phyloP scores from a whole-genome alignment of 2,329 filamentous ascomycete species.

The Alternaria gaisen region DNA sequence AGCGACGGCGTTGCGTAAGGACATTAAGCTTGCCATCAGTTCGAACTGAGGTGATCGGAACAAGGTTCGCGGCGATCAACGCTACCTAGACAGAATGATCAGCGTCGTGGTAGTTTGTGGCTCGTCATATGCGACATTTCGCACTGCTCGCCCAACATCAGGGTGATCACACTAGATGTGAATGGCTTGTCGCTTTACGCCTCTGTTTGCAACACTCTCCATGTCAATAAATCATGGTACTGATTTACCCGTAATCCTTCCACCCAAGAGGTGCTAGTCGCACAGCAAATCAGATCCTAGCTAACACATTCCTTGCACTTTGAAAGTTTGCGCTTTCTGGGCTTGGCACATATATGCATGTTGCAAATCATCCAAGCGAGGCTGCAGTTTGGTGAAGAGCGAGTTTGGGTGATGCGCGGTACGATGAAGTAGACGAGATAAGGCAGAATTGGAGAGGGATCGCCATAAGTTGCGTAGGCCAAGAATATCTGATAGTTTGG shows the following conservation, averaged over 20 bases:
- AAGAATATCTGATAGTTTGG: not conserved
- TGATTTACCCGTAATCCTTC: not conserved
- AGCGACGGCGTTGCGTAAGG: not conserved
- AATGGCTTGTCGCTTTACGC: not conserved
- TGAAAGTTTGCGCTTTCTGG: not conserved
- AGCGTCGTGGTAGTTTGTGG: not conserved
- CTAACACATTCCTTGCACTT: not conserved
- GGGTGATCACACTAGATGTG: not conserved
- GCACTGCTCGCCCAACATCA: not conserved
- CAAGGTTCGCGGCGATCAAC: slow-evolving; percentile 1
- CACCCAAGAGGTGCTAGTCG: not conserved
- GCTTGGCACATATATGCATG: not conserved
- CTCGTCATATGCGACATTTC: not conserved
- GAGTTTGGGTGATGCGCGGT: not conserved
- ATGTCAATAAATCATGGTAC: not conserved
- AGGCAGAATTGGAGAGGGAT: not conserved
- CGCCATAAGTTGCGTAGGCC: not conserved
- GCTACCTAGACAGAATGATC: not conserved
- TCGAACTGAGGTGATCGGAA: not conserved
- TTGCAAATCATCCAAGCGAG: not conserved
- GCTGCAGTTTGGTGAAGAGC: not conserved
- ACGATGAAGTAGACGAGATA: not conserved
- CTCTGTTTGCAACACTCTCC: not conserved
- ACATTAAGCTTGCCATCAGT: not conserved
- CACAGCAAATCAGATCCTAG: not conserved